Evolutionary conservation across 148 eudicot genomes (phyloP), one percentile per base, ranked within the genome.

Genomic region (Salicornia ramosissima): DNA sequence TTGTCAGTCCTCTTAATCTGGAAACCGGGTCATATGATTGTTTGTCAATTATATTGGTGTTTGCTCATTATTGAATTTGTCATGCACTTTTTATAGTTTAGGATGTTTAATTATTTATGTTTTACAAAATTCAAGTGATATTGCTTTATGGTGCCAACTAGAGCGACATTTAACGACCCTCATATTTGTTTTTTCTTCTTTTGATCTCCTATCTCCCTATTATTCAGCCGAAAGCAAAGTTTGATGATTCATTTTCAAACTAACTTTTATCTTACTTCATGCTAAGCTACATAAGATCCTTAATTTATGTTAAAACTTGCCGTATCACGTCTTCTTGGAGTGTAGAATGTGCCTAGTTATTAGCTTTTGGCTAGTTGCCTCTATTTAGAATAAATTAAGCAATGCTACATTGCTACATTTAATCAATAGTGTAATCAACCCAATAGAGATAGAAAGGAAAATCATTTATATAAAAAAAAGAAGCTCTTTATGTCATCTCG

Each of bases 211-310:
- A 46, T 25, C 31, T 26, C 28, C 14, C 33, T 14, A 25, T 59
- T 42, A 19, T 47, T n/a, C 1, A 58, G 68, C 72, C 72, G 77
- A 68, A 74, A 74, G 62, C 52, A 22, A 18, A 16, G 47, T 50
- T 16, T 74, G 65, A 67, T n/a, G 49, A 66, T 22, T 61, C 39
- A 3, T 62, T 71, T 61, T 30, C 6, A 24, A 42, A 40, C 8
- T 22, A 2, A 31, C 15, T 36, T 25, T 55, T 7, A 19, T 9
- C 13, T 53, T 36, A 51, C 40, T 64, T 64, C 40, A 52, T 11
- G 29, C 19, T 64, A 51, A 18, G 30, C 1, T 64, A n/a, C n/a
- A n/a, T n/a, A 39, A 28, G 21, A 51, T 24, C 34, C 33, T 43
- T 45, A 33, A 43, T 18, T 49, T 6, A 49, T 18, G n/a, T n/a